A percentile compares a stretch with the other conserved stretches of the same genome.
These are phyloP conservation scores for Carex kokanica DNA, from an alignment of 176 grass and related monocot species.

Conservation along the genomic window DNA sequence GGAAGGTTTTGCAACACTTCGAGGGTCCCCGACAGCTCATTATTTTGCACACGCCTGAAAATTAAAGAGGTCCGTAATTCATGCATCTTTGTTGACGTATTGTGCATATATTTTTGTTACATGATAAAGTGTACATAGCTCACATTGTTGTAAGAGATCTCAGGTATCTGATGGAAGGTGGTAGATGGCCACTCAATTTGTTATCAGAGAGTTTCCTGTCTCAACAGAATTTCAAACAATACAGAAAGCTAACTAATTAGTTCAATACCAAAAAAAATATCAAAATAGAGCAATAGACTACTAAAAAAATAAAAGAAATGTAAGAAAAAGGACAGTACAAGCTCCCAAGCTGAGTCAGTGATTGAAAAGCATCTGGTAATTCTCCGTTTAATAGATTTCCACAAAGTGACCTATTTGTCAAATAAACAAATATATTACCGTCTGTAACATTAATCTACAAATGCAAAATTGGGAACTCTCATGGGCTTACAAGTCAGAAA, in stretches of 20 bases:
- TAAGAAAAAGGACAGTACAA: constrained; percentile 4
- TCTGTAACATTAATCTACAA: not conserved
- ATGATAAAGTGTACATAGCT: constrained; percentile 11
- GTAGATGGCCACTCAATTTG: constrained; percentile 35
- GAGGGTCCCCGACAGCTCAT: constrained; percentile 68
- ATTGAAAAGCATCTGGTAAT: constrained; percentile 20
- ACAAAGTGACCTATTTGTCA: constrained; percentile 3
- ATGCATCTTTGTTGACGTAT: not conserved
- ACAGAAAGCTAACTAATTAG: not conserved
- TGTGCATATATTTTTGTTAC: not conserved
- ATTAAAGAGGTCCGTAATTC: constrained; percentile 14
- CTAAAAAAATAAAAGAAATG: not conserved
- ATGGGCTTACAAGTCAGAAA: constrained; percentile 8
- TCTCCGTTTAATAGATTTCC: not conserved
- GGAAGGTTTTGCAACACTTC: constrained; percentile 82
- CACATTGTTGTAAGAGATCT: constrained; percentile 36
- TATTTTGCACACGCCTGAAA: constrained; percentile 76
- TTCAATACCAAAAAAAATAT: not conserved
- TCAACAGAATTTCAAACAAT: not conserved
- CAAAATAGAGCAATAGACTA: not conserved
- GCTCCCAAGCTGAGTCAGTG: constrained; percentile 4
- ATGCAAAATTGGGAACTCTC: not conserved
- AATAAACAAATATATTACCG: not conserved
- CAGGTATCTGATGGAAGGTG: constrained; percentile 34
- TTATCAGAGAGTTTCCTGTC: constrained; percentile 40